Evolutionary conservation across 768 basidiomycete genomes (phyloP).

Genomic region (Macrolepiota fuliginosa): DNA sequence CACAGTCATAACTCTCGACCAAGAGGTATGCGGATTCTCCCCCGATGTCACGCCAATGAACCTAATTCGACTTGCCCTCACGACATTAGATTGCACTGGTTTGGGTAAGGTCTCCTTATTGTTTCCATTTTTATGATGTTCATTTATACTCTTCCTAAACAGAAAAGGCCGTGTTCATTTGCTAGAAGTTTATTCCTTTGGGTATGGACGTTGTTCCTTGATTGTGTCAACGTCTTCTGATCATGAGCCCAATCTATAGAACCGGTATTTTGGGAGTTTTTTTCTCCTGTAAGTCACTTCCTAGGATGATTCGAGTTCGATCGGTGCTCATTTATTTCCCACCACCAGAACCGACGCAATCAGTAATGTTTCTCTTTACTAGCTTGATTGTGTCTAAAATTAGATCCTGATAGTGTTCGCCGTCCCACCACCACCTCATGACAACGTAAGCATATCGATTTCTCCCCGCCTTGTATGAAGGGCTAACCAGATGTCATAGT

Average conservation of each 20-base stretch:
- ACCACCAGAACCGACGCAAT: background rate
- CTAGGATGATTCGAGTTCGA: background rate
- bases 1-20: slow-evolving; percentile 27
- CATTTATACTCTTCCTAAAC: background rate
- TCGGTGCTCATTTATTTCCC: background rate
- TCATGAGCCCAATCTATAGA: slow-evolving; percentile 16
- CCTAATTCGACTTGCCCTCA: background rate
- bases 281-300: slow-evolving; percentile 21
- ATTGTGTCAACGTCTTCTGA: background rate
- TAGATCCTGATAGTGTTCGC: background rate
- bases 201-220: slow-evolving; percentile 14
- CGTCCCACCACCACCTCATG: background rate
- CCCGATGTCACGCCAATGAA: background rate
- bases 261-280: slow-evolving; percentile 26
- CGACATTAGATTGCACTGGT: slow-evolving; percentile 23
- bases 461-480: background rate
- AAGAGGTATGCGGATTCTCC: slow-evolving; percentile 18
- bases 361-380: background rate
- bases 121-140: background rate
- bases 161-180: slow-evolving; percentile 22
- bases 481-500: background rate
- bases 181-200: slow-evolving; percentile 24
- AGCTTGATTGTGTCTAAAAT: background rate
- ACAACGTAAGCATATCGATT: background rate
- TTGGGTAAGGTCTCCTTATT: slow-evolving; percentile 19